These are phyloP conservation scores for Mycotypha africana DNA, from an alignment of 371 early-diverging fungal genomes.

Conservation along the genomic window DNA sequence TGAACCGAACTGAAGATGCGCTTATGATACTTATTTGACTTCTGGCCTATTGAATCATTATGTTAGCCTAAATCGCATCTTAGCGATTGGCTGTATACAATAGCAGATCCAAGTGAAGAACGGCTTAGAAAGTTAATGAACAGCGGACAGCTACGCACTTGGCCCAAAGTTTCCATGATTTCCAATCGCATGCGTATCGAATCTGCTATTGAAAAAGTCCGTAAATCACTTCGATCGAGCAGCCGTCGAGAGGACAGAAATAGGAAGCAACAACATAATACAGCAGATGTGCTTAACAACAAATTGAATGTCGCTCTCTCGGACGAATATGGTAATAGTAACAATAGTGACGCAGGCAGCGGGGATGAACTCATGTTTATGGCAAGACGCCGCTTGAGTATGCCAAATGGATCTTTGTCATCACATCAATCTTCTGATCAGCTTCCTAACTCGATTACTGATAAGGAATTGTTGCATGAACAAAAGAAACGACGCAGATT, in stretches of 20 bases:
- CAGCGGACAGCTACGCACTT: slow-evolving; percentile 63
- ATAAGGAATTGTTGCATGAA: slow-evolving; percentile 20
- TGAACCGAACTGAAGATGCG: no score
- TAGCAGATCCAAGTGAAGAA: slow-evolving; percentile 66
- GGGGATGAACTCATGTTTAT: slow-evolving; percentile 31
- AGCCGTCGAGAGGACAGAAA: neutral
- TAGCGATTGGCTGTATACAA: slow-evolving; percentile 61
- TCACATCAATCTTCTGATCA: no score
- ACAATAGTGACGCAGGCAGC: slow-evolving; percentile 27
- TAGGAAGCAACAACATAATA: neutral
- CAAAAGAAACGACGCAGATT: slow-evolving; percentile 40
- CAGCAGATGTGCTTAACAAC: neutral
- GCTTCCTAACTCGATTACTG: slow-evolving; percentile 6
- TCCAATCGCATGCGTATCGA: slow-evolving; percentile 75
- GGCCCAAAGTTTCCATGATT: slow-evolving; percentile 82
- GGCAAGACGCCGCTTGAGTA: slow-evolving; percentile 29
- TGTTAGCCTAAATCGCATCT: slow-evolving; percentile 56
- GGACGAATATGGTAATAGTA: no score
- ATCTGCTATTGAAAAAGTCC: slow-evolving; percentile 46
- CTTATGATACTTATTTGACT: no score
- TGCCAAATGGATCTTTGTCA: slow-evolving; percentile 18
- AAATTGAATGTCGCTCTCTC: no score
- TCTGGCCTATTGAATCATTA: no score
- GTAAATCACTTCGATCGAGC: slow-evolving; percentile 15
- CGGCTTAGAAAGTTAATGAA: slow-evolving; percentile 54